phyloP scores from a whole-genome alignment of 1,284 basidiomycete species.

The Moesziomyces globuligerus region DNA sequence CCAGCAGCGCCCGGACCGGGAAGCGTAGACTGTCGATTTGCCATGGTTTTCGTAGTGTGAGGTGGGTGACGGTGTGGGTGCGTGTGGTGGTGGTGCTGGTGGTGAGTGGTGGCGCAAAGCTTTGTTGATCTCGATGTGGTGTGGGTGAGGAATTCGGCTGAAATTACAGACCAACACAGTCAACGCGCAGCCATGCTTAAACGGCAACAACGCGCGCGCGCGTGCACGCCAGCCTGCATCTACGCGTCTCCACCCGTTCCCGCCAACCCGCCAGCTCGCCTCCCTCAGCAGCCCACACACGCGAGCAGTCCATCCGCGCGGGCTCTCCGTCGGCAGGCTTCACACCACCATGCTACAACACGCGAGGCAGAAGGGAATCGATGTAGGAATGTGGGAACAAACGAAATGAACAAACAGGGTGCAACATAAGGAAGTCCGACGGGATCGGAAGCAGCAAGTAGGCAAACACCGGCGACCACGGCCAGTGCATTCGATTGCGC shows the following conservation, averaged over 20 bases:
- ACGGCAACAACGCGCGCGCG: too few species aligned
- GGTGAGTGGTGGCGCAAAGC: neutral
- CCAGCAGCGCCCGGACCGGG: slow-evolving; percentile 20
- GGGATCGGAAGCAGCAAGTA: slow-evolving; percentile 6
- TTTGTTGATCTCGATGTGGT: neutral
- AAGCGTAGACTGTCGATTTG: slow-evolving; percentile 30
- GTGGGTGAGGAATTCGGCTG: neutral
- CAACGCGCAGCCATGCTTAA: too few species aligned
- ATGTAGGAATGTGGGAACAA: neutral
- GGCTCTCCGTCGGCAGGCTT: too few species aligned
- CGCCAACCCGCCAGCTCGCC: neutral
- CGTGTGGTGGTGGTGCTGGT: neutral
- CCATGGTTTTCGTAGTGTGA: slow-evolving; percentile 13
- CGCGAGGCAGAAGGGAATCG: too few species aligned
- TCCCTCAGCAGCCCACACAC: neutral
- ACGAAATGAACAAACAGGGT: neutral
- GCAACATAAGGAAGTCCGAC: slow-evolving; percentile 7
- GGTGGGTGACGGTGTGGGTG: too few species aligned
- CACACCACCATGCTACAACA: neutral
- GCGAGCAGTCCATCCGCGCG: too few species aligned
- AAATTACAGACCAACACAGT: neutral
- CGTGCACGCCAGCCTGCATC: neutral
- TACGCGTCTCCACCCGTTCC: neutral
- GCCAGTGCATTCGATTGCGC: too few species aligned
- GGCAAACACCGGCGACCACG: too few species aligned